These are phyloP conservation scores for Stentor coeruleus DNA, from an alignment of 73 alveolate genomes.

Conservation along the genomic window DNA sequence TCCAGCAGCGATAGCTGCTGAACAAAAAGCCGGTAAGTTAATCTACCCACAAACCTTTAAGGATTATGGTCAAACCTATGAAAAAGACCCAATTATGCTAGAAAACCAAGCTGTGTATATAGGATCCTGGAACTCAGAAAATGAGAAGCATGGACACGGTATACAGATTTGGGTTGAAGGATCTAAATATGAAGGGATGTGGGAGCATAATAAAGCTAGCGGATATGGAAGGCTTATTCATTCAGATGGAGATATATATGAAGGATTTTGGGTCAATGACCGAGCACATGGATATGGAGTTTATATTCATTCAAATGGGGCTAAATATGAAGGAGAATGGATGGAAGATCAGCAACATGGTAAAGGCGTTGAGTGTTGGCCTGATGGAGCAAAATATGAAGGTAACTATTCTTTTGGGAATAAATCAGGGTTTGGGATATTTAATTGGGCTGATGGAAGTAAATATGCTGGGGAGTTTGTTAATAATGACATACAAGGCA, in stretches of 20 bases:
- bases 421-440: neutral
- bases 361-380: neutral
- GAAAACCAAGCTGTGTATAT: neutral
- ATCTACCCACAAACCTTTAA: neutral
- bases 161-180: neutral
- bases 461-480: too few species aligned
- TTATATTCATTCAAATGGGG: neutral
- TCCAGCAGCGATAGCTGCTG: neutral
- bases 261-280: neutral
- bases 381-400: neutral
- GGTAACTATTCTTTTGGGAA: neutral
- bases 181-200: neutral
- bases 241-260: neutral
- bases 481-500: too few species aligned
- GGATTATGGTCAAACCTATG: neutral
- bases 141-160: neutral
- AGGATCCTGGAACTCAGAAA: neutral
- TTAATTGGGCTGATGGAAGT: too few species aligned
- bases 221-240: constrained; percentile 7
- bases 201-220: neutral
- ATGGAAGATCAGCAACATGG: neutral
- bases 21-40: neutral
- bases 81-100: neutral
- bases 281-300: neutral
- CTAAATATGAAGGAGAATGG: constrained; percentile 1